Conservation (phyloP, 2,329 filamentous ascomycete species). For the Furcasterigmium sp. region DNA sequence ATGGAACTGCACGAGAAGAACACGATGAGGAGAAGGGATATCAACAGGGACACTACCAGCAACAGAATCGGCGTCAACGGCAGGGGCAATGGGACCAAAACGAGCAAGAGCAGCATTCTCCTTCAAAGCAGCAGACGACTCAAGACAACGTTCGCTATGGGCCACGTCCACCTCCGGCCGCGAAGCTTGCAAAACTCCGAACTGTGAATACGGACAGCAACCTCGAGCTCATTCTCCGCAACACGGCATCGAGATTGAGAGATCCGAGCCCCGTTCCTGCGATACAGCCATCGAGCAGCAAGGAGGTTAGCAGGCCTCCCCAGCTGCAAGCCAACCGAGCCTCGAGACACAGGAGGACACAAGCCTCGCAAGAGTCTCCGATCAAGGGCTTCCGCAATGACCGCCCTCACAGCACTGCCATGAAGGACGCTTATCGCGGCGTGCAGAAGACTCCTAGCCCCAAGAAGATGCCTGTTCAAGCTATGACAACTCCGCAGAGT, state of each 20-base stretch:
- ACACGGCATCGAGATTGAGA: conserved; percentile 45
- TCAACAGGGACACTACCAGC: neutral
- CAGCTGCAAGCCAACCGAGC: conserved; percentile 15
- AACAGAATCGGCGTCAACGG: no score
- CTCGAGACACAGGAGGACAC: conserved; percentile 22
- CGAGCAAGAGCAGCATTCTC: no score
- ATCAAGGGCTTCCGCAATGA: conserved; percentile 1
- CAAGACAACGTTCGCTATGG: conserved; percentile 5
- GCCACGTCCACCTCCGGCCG: conserved; percentile 12
- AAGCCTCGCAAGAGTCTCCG: conserved; percentile 13
- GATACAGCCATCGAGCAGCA: conserved; percentile 1
- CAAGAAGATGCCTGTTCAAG: conserved; percentile 1
- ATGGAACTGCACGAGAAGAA: no score
- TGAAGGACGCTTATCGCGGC: neutral
- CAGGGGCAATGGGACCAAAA: no score
- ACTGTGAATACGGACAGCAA: conserved; percentile 39
- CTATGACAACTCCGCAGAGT: neutral
- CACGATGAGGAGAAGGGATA: conserved; percentile 1
- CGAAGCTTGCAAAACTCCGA: conserved; percentile 15
- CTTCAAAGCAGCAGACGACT: neutral
- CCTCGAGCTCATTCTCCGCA: conserved; percentile 44
- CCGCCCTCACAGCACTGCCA: neutral
- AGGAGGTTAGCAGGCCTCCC: neutral
- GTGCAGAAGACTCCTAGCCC: conserved; percentile 2
- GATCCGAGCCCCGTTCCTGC: conserved; percentile 24